Evolutionary conservation across 192 early-diverging fungal genomes (phyloP), one percentile per base, ranked within the genome.

Genomic region (Kickxella alabastrina): DNA sequence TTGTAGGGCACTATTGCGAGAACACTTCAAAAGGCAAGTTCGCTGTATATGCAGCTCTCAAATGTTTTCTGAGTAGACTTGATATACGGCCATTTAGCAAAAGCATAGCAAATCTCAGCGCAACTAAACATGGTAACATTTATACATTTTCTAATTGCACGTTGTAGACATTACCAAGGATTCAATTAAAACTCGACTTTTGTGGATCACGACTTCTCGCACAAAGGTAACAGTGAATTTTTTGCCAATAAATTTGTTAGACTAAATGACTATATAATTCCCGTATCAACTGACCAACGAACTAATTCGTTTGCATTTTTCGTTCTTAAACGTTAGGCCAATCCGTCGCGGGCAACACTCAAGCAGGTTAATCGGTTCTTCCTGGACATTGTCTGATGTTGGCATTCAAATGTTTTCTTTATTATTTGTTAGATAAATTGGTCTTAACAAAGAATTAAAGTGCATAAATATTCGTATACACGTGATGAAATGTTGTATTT

Each of bases 351-450:
- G 17, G 86, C 83, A 7, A 92, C 88, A 18, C 62, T 92, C 19
- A 87, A 89, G 59, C 87, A 82, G 51, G 64, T 92, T 40, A 88
- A 90, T 49, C 77, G 78, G 0, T 82, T 75, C 64, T 92, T 92
- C 42, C 22, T 71, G 34, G 68, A 63, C 26, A 49, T 48, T 18
- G 3, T 51, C n/a, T n/a, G n/a, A n/a, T n/a, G n/a, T n/a, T n/a
- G n/a, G n/a, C n/a, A n/a, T 32, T 64, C 23, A 34, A 34, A 34
- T 34, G 13, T 27, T 32, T 26, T 39, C 22, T 38, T 27, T 22
- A 13, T 38, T 52, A 23, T 26, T 52, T 21, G 17, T 37, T 39
- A 10, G 22, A 28, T 36, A 17, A 26, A 29, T 43, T 28, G n/a
- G 6, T 40, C 22, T 17, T 25, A 13, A 38, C 37, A 39, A n/a